Evolutionary conservation across 139 green algal species (phyloP), one percentile per base, ranked within the genome.

Genomic region (Chlamydomonas asymmetrica): DNA sequence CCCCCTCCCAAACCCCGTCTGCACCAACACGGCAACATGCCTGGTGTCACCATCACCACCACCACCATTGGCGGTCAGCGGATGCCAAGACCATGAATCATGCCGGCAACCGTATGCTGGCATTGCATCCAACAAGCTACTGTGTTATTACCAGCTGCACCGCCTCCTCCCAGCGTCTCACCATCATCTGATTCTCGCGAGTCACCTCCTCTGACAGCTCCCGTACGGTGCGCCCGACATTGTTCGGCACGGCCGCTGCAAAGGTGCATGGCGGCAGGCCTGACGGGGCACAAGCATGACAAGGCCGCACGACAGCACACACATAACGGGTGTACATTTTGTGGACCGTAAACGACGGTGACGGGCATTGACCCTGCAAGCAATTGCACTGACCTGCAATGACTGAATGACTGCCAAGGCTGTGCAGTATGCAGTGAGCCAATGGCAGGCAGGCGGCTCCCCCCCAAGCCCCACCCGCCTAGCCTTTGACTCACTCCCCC

Each of bases 181-280:
- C 75, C 72, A 84, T 80, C 10, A 66, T 72, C 64, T 57, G 31
- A 48, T 87, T 71, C 54, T 82, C 45, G 32, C 64, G 38, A 49
- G 74, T 49, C 43, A 84, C 69, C 54, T 87, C 70, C 25, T 75
- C 64, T 38, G 75, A 56, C 41, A 88, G 63, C 20, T 88, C 78
- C 35, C 5, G 13, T 23, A 87, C 63, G 23, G 71, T 31, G 3
- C 82, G 63, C 29, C 54, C 39, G 37, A 50, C 80, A 70, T 87
- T 87, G 50, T 84, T 84, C 13, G 82, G 82, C 32, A 87, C 78
- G 10, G 77, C 77, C 3, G 74, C 82, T 0, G 82, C 77, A 75
- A 82, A 84, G 37, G 75, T 77, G 29, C 63, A 67, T 6, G 77
- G 73, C 4, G 82, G 85, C 67, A 86, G 41, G 48, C 79, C 82